Percentiles rank a stretch among this genome's conserved stretches.
Evolutionary conservation across 2,329 filamentous ascomycete species (phyloP).

Genomic region (Talaromyces sp.): DNA sequence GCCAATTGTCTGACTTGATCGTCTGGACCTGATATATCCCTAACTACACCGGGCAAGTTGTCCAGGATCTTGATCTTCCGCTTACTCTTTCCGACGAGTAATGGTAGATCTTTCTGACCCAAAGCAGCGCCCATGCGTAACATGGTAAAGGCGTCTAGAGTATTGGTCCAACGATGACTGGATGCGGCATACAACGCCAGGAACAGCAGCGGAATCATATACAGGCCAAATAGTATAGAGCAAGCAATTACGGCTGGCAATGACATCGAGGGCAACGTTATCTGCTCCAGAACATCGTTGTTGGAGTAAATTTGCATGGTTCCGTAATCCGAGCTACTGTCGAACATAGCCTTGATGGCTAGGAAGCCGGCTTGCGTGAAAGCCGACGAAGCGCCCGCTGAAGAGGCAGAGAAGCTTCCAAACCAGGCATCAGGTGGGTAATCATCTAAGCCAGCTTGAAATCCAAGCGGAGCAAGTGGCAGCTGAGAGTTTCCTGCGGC

Average conservation of each 20-base stretch:
- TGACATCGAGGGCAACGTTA: not conserved
- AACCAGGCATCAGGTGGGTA: constrained; percentile 20
- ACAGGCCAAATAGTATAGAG: constrained; percentile 8
- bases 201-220: constrained; percentile 12
- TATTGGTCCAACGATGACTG: constrained; percentile 6
- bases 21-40: constrained; percentile 14
- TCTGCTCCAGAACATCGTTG: not conserved
- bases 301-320: not conserved
- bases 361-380: constrained; percentile 9
- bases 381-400: not conserved
- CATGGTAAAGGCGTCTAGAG: constrained; percentile 14
- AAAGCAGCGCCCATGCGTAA: constrained; percentile 15
- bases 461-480: not conserved
- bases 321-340: not conserved
- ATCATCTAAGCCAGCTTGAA: not conserved
- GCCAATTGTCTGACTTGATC: constrained; percentile 13
- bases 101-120: constrained; percentile 10
- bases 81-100: constrained; percentile 5
- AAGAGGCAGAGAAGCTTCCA: constrained; percentile 10
- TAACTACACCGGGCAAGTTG: constrained; percentile 10
- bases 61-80: constrained; percentile 3
- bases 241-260: constrained; percentile 5
- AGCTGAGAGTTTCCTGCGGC: not conserved
- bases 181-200: constrained; percentile 11
- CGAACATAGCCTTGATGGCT: constrained; percentile 11